phyloP scores from a whole-genome alignment of 805 yeast species.

The Jamesozyma spencerorum region DNA sequence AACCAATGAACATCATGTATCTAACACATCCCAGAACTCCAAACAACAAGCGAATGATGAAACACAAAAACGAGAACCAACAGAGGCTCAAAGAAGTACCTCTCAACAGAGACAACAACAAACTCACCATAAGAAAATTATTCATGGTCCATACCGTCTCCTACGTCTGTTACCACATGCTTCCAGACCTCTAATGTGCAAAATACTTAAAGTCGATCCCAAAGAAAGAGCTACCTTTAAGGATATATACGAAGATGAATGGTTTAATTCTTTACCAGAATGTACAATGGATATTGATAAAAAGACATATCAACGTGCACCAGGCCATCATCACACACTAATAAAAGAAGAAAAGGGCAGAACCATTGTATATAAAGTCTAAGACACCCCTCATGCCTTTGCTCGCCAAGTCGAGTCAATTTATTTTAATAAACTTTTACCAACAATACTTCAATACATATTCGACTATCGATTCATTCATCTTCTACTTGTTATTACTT shows the following conservation, averaged over 20 bases:
- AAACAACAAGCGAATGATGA: slow-evolving; percentile 20
- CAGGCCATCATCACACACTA: slow-evolving; percentile 43
- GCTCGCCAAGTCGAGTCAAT: too few species aligned
- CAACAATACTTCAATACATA: too few species aligned
- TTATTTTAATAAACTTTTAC: too few species aligned
- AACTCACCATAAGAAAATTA: slow-evolving; percentile 40
- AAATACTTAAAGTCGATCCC: slow-evolving; percentile 56
- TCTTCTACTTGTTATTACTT: too few species aligned
- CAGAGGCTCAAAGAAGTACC: too few species aligned
- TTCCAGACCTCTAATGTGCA: slow-evolving; percentile 61
- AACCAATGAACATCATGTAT: too few species aligned
- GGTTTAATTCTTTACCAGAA: slow-evolving; percentile 54
- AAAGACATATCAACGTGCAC: slow-evolving; percentile 34
- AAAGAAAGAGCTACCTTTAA: slow-evolving; percentile 52
- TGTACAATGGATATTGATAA: slow-evolving; percentile 43
- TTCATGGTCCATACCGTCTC: slow-evolving; percentile 74
- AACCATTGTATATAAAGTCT: slow-evolving; percentile 4
- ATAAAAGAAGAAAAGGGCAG: slow-evolving; percentile 37
- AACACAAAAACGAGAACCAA: not conserved
- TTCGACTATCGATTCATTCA: too few species aligned
- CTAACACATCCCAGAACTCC: slow-evolving; percentile 53
- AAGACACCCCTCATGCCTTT: not conserved
- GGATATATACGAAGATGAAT: slow-evolving; percentile 57
- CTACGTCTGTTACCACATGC: slow-evolving; percentile 78
- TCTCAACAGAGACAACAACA: not conserved